Evolutionary conservation across 495 filamentous ascomycete genomes (phyloP).

Genomic region (Hyaloscypha bicolor): DNA sequence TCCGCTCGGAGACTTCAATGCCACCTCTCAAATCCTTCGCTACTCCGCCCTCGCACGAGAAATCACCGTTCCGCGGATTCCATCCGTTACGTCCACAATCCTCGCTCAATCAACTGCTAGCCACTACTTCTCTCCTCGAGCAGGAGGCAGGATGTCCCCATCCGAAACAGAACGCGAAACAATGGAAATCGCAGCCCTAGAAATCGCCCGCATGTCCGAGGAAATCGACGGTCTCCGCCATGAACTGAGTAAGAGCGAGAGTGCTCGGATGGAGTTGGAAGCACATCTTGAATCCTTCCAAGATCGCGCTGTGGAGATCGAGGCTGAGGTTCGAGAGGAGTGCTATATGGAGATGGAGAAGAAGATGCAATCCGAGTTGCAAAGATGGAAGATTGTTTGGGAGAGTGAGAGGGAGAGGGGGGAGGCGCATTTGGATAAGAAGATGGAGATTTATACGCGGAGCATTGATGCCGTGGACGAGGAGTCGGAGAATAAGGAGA

Average conservation of each 20-base stretch:
- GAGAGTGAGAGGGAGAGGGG: constrained; percentile 69
- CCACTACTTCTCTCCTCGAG: constrained; percentile 41
- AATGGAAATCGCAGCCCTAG: constrained; percentile 71
- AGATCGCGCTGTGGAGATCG: constrained; percentile 69
- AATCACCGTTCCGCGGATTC: constrained; percentile 87
- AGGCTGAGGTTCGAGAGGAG: constrained; percentile 88
- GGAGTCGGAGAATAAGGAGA: constrained; percentile 52
- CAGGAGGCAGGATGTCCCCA: constrained; percentile 50
- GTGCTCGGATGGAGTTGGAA: constrained; percentile 60
- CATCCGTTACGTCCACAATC: constrained; percentile 62
- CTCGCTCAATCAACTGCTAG: constrained; percentile 32
- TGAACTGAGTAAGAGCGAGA: constrained; percentile 58
- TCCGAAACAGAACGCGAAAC: constrained; percentile 60
- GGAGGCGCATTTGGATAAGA: constrained; percentile 88
- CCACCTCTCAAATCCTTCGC: constrained; percentile 92
- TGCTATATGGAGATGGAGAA: constrained; percentile 84
- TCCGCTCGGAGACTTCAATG: constrained; percentile 91
- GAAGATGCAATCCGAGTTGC: constrained; percentile 69
- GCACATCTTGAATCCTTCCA: constrained; percentile 60
- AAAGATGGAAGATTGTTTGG: constrained; percentile 73
- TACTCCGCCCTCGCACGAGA: constrained; percentile 94
- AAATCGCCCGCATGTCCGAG: constrained; percentile 73
- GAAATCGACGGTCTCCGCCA: constrained; percentile 73
- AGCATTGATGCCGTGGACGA: constrained; percentile 53
- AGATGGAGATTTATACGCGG: constrained; percentile 82